Base-by-base conservation (phyloP, 2,329 filamentous ascomycete species). In the Pestalotiopsis sp. region DNA sequence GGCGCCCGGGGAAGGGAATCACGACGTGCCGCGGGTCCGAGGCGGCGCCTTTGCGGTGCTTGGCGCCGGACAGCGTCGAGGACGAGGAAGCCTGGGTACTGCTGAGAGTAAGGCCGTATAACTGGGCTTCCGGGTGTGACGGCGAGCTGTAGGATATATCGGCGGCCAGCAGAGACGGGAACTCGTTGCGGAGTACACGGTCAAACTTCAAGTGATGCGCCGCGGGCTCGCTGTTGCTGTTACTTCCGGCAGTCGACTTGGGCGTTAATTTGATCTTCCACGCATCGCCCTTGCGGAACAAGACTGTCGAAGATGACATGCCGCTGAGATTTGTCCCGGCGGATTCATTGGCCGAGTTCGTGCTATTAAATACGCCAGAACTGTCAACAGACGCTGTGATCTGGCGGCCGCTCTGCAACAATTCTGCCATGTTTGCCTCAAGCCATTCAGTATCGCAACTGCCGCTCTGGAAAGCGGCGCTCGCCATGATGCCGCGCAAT, bases 241-340 rank as follows among this genome's bases (percentile, higher is more conserved):
- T 36, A 7, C 57, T 68, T 74, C 67, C 4, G 78, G 69, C 4
- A 69, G 67, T 56, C 6, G 59, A 39, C 56, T 75, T 70, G 9
- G 84, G 76, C 1, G 82, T 76, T 1, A 90, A 79, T 1, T 80
- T 80, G 38, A 90, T 78, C 0, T 84, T 83, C 87, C 88, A 90
- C 1, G 87, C 85, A 71, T 90, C 87, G 36, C 87, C 87, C 76
- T 86, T 88, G 45, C 87, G 82, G 76, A 91, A 87, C 2, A 89
- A 75, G 0, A 84, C 77, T 67, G 78, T 84, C 3, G 79, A 76
- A 4, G 38, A 56, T n/a, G 65, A 60, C 27, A 69, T 20, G n/a
- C 67, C 57, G n/a, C 41, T 7, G 14, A 41, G 27, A 4, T 27
- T 23, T 23, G 23, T 14, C 23, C 65, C 65, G n/a, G 11, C 14